phyloP scores from a whole-genome alignment of 1,139 yeast genomes.

The Kodamaea derodonti region DNA sequence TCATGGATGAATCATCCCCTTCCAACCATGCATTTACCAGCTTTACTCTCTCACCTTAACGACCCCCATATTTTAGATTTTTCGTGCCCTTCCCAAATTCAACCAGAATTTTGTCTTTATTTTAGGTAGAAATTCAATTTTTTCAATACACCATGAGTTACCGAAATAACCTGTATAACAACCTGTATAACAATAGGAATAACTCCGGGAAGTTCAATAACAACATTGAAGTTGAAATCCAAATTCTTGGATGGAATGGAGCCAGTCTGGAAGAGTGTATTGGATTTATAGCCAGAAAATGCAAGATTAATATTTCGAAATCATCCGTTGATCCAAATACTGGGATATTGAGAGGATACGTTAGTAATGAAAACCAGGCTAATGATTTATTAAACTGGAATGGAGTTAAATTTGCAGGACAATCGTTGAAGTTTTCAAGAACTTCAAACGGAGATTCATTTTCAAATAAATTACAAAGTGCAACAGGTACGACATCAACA shows the following conservation, averaged over 20 bases:
- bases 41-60: no score
- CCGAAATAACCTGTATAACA: constrained; percentile 26
- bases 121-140: neutral
- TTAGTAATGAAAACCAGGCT: constrained; percentile 53
- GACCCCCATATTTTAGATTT: no score
- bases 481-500: neutral
- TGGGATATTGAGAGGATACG: constrained; percentile 57
- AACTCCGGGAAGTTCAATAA: constrained; percentile 10
- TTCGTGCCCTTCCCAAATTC: no score
- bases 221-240: constrained; percentile 45
- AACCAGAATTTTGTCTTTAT: no score
- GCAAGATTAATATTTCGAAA: constrained; percentile 53
- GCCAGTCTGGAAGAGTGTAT: constrained; percentile 67
- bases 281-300: constrained; percentile 64
- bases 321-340: constrained; percentile 36
- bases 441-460: constrained; percentile 22
- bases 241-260: constrained; percentile 79
- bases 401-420: constrained; percentile 82
- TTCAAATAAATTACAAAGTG: constrained; percentile 13
- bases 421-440: constrained; percentile 52
- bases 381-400: constrained; percentile 56
- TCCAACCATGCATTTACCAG: no score
- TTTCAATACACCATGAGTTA: constrained; percentile 30
- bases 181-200: constrained; percentile 14
- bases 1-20: no score